These are phyloP conservation scores for Cordyceps militaris DNA, from an alignment of 2,329 filamentous ascomycete species.

Conservation along the genomic window DNA sequence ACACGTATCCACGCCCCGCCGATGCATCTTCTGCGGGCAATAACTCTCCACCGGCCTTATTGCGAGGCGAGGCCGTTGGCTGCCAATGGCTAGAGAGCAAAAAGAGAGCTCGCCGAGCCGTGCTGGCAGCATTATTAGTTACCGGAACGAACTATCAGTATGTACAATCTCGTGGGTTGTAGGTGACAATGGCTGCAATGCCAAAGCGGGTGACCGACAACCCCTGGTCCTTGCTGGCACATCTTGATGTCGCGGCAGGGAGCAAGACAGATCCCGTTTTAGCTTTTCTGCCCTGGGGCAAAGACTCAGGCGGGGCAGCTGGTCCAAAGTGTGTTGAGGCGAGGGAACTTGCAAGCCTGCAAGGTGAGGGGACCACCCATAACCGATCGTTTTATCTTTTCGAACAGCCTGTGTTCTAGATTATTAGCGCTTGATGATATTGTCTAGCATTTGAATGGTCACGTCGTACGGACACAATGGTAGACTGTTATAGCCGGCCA, in stretches of 20 bases:
- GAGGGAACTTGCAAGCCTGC: neutral
- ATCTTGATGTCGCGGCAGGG: constrained; percentile 11
- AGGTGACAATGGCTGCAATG: neutral
- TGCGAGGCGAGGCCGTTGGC: neutral
- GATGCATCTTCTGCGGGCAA: constrained; percentile 12
- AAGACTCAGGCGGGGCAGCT: neutral
- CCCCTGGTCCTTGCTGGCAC: constrained; percentile 8
- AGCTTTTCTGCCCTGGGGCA: neutral
- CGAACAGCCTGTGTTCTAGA: neutral
- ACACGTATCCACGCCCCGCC: constrained; percentile 8
- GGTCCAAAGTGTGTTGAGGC: neutral
- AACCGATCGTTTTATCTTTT: neutral
- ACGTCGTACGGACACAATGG: constrained; percentile 5
- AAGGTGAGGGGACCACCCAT: neutral
- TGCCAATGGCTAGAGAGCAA: neutral
- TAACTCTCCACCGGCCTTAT: neutral
- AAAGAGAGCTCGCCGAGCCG: neutral
- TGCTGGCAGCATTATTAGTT: neutral
- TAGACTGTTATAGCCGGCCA: neutral
- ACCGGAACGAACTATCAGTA: too few relatives aligned
- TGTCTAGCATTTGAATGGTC: constrained; percentile 1
- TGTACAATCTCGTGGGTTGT: neutral
- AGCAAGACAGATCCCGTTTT: constrained; percentile 4
- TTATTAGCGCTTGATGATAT: neutral
- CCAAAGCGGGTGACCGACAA: neutral